Percentiles rank a stretch among this genome's conserved stretches.
phyloP scores from a whole-genome alignment of 768 basidiomycete genomes.

The Mycena capillaripes region DNA sequence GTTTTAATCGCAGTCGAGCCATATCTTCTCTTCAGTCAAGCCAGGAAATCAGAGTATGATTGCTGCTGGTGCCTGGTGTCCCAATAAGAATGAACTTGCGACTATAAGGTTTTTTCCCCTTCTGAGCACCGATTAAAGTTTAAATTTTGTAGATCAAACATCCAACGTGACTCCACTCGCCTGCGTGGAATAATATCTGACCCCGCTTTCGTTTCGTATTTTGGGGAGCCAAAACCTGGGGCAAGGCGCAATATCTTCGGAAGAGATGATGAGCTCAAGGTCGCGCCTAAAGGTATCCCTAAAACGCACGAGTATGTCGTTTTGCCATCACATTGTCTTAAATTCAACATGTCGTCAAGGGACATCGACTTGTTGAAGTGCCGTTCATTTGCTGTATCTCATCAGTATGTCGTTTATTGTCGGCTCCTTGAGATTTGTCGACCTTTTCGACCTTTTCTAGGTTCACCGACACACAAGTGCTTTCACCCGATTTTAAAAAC shows the following conservation, averaged over 20 bases:
- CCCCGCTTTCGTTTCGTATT: constrained; percentile 80
- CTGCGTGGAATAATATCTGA: constrained; percentile 77
- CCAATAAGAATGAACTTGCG: constrained; percentile 82
- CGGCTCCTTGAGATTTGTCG: constrained; percentile 11
- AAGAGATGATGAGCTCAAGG: constrained; percentile 88
- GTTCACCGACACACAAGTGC: constrained; percentile 83
- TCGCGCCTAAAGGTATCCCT: constrained; percentile 90
- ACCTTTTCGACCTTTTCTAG: constrained; percentile 54
- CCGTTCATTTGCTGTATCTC: constrained; percentile 79
- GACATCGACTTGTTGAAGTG: constrained; percentile 95
- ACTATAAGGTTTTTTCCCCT: constrained; percentile 69
- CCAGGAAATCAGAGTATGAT: constrained; percentile 78
- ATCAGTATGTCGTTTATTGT: constrained; percentile 65
- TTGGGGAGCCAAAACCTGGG: constrained; percentile 80
- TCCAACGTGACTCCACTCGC: constrained; percentile 70
- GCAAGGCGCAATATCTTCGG: constrained; percentile 87
- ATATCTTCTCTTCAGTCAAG: constrained; percentile 59
- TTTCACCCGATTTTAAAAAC: constrained; percentile 75
- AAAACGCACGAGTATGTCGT: constrained; percentile 79
- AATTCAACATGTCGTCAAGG: constrained; percentile 49
- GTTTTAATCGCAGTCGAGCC: not conserved
- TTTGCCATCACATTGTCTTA: constrained; percentile 2
- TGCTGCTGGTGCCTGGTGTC: constrained; percentile 87
- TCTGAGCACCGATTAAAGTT: not conserved
- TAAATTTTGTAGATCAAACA: constrained; percentile 62